Percentiles rank a stretch among this genome's conserved stretches.
These are phyloP conservation scores for Rugonectria rugulosa DNA, from an alignment of 2,329 filamentous ascomycete species.

Conservation along the genomic window DNA sequence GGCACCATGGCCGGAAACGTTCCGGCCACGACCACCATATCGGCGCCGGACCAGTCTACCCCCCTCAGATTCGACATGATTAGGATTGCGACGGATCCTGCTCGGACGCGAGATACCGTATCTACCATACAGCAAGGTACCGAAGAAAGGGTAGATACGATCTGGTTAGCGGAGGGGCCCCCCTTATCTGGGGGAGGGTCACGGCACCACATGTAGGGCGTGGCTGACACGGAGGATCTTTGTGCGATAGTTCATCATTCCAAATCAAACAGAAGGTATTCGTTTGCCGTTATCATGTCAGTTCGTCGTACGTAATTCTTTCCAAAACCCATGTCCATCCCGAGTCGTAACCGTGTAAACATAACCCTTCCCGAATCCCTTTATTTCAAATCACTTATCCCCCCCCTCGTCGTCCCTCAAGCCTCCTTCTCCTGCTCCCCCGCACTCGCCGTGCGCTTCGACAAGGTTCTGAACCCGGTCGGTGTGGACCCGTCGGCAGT, in stretches of 20 bases:
- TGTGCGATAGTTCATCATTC: constrained; percentile 3
- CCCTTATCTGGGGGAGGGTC: constrained; percentile 15
- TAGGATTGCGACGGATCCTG: constrained; percentile 8
- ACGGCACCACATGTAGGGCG: constrained; percentile 16
- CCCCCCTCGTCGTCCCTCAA: too few species aligned
- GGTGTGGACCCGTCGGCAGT: constrained; percentile 13
- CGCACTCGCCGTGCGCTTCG: constrained; percentile 29
- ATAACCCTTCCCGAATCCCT: constrained; percentile 5
- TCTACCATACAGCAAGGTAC: too few species aligned
- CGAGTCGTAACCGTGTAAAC: constrained; percentile 10
- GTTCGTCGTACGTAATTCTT: constrained; percentile 21
- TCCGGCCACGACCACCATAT: constrained; percentile 43
- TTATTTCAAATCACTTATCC: constrained; percentile 5
- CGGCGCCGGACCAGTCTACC: constrained; percentile 33
- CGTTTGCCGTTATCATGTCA: constrained; percentile 7
- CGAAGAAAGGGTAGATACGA: constrained; percentile 4
- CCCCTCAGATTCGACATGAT: constrained; percentile 17
- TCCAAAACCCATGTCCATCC: constrained; percentile 5
- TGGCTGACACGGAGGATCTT: constrained; percentile 11
- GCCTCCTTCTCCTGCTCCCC: constrained; percentile 19
- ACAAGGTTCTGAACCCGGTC: constrained; percentile 38
- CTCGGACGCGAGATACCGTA: too few species aligned
- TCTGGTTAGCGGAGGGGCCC: too few species aligned
- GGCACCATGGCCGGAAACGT: constrained; percentile 43
- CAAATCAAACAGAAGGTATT: constrained; percentile 1